Conservation (phyloP, 257 asterid genomes). For the Penstemon newberryi region DNA sequence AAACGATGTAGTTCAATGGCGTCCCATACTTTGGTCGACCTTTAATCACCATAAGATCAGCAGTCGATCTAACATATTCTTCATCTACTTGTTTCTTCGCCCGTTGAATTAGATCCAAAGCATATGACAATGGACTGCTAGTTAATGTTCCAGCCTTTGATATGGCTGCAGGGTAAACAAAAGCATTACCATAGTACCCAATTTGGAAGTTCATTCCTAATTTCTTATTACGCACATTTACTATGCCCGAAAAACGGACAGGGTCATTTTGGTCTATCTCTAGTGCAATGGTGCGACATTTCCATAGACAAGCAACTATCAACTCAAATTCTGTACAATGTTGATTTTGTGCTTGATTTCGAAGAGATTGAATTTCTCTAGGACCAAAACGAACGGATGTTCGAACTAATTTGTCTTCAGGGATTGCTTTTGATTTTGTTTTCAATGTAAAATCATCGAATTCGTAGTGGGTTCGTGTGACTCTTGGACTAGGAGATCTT, state of each 20-base stretch:
- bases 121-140: conserved; percentile 16
- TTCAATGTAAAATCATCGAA: not conserved
- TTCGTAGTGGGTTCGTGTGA: conserved; percentile 24
- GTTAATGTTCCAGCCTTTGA: not conserved
- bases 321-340: conserved; percentile 7
- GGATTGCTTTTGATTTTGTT: not conserved
- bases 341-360: not conserved
- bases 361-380: conserved; percentile 17
- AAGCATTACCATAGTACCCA: conserved; percentile 32
- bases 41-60: conserved; percentile 20
- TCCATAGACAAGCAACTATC: conserved; percentile 18
- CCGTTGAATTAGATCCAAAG: conserved; percentile 12
- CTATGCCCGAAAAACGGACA: not conserved
- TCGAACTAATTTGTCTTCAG: not conserved
- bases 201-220: not conserved
- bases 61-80: conserved; percentile 27
- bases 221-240: not conserved
- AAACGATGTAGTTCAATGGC: too few relatives aligned
- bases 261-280: not conserved
- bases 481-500: conserved; percentile 19
- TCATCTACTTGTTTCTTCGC: not conserved
- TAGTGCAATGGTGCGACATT: not conserved
- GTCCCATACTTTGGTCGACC: too few relatives aligned
- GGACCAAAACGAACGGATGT: conserved; percentile 24
- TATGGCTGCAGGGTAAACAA: conserved; percentile 11